phyloP scores from a whole-genome alignment of 73 alveolate genomes.

The Blepharisma stoltei region DNA sequence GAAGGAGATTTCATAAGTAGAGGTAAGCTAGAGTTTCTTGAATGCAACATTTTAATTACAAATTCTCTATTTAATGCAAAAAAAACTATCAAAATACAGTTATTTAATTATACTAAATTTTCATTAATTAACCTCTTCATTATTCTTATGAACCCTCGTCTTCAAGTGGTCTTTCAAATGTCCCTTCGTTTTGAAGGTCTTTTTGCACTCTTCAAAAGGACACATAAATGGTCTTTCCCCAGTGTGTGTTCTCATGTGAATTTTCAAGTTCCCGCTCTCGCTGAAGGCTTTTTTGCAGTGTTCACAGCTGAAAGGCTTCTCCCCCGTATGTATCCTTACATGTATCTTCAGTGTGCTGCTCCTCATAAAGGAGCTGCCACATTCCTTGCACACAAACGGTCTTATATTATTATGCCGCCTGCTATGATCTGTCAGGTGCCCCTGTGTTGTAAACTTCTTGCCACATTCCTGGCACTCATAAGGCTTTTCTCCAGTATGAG shows the following conservation, averaged over 20 bases:
- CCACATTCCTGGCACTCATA: conserved; percentile 86
- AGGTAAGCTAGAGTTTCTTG: no score
- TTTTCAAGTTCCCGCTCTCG: conserved; percentile 67
- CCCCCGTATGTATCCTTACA: conserved; percentile 51
- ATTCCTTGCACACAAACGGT: conserved; percentile 37
- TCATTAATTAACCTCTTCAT: no score
- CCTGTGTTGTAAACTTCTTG: conserved; percentile 81
- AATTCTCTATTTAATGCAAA: no score
- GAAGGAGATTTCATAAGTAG: no score
- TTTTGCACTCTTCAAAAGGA: conserved; percentile 38
- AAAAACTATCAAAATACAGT: no score
- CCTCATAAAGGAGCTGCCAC: conserved; percentile 43
- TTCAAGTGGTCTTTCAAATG: conserved; percentile 35
- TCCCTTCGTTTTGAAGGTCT: conserved; percentile 54
- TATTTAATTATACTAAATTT: no score
- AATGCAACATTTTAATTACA: no score
- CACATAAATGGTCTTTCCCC: conserved; percentile 69
- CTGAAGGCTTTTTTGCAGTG: conserved; percentile 54
- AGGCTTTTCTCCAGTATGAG: conserved; percentile 90
- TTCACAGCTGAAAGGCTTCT: conserved; percentile 55
- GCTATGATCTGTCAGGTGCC: conserved; percentile 90
- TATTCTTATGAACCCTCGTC: background rate
- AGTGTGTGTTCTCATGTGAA: conserved; percentile 85
- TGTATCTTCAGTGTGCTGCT: conserved; percentile 50
- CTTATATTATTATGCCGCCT: conserved; percentile 50